These are phyloP conservation scores for Asterella californica DNA, from an alignment of 225 moss, liverwort and hornwort species.

Conservation along the genomic window DNA sequence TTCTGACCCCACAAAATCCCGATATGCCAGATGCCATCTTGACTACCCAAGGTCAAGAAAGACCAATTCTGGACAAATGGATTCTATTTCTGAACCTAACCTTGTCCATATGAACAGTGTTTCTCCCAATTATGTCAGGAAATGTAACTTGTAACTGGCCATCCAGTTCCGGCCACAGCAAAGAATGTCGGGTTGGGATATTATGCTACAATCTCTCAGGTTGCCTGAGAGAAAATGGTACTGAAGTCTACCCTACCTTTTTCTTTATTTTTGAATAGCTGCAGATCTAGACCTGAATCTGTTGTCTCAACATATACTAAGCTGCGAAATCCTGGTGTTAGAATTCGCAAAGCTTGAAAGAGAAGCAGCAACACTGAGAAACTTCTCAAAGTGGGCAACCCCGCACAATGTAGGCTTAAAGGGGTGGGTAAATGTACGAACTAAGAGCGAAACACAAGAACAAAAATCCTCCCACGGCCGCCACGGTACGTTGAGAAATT, in stretches of 20 bases:
- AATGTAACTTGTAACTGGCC: slow-evolving; percentile 9
- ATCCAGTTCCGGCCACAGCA: slow-evolving; percentile 7
- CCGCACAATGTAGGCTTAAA: slow-evolving; percentile 15
- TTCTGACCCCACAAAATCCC: background rate
- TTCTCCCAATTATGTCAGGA: background rate
- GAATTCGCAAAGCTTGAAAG: slow-evolving; percentile 3
- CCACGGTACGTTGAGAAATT: slow-evolving; percentile 96
- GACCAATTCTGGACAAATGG: background rate
- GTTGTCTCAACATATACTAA: background rate
- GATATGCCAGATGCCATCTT: background rate
- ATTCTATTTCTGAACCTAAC: slow-evolving; percentile 12
- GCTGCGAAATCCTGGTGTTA: background rate
- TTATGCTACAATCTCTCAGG: slow-evolving; percentile 28
- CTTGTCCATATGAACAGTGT: slow-evolving; percentile 11
- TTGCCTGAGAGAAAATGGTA: slow-evolving; percentile 11
- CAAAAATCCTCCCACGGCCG: slow-evolving; percentile 77
- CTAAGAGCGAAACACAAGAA: slow-evolving; percentile 90
- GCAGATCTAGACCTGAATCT: slow-evolving; percentile 3
- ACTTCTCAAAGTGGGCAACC: background rate
- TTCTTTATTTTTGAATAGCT: slow-evolving; percentile 3
- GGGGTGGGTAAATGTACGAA: slow-evolving; percentile 83
- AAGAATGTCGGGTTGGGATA: slow-evolving; percentile 17
- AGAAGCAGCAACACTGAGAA: background rate
- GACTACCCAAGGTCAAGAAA: background rate
- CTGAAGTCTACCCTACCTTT: background rate